Base-by-base conservation (phyloP, 1,139 yeast genomes). In the Tardiomyces depauwii region DNA sequence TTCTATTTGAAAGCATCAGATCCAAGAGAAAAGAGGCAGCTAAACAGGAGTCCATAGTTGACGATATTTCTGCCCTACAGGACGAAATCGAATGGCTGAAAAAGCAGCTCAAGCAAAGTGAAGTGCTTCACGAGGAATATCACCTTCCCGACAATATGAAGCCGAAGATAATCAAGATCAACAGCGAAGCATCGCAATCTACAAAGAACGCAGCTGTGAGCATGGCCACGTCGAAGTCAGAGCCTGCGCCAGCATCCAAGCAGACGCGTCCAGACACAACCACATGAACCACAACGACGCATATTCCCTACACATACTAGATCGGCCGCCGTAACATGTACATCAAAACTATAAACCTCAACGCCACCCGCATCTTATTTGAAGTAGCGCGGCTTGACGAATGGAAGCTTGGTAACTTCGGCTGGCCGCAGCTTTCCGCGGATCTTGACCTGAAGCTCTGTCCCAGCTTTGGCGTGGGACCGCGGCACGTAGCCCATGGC, bases 401-500 rank as follows among this genome's bases (percentile, higher is more conserved):
- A 85, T 16, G 98, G 98, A 75, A 89, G 73, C 65, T 85, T 86
- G 39, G 80, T 71, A 28, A 89, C 76, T 33, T 64, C 71, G 5
- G 87, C 96, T 41, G 81, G 82, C 61, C 93, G 79, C 57, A 73
- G 65, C 62, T 88, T 89, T 53, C 91, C 93, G 63, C 97, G 77
- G 46, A 91, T 82, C 56, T 85, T 83, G 50, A 89, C 79, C 54
- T 77, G 67, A 40, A 89, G 71, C 45, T 75, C 71, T n/a, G 88
- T 77, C 1, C 95, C 96, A 42, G 77, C 72, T 68, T 89, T 91
- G 56, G 76, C 73, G 57, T 70, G 72, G n/a, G 77, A 78, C 57
- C 86, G 81, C 51, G 83, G 75, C 40, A 91, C 75, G 65, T 86
- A 91, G 6, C 84, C 96, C 75, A 89, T 96, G 21, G 95, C 96